phyloP scores from a whole-genome alignment of 805 yeast genomes.

The Saccharomyces paradoxus region DNA sequence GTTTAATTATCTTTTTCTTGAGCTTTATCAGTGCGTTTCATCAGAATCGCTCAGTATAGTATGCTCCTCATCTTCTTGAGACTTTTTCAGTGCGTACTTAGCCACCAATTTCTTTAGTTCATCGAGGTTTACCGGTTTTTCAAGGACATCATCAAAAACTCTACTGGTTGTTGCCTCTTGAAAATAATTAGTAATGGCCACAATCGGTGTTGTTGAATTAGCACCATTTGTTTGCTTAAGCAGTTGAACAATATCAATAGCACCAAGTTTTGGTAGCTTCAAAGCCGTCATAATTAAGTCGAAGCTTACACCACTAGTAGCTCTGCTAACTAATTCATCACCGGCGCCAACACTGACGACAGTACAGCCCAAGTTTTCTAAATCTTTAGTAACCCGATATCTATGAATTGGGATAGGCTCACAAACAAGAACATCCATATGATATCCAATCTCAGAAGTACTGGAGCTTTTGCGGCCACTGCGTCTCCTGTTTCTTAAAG shows the following conservation, averaged over 20 bases:
- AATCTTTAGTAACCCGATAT: conserved; percentile 51
- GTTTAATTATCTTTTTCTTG: neutral
- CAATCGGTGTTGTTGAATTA: conserved; percentile 69
- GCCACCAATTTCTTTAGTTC: conserved; percentile 23
- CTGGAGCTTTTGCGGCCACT: conserved; percentile 24
- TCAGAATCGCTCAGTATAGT: conserved; percentile 29
- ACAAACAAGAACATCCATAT: conserved; percentile 66
- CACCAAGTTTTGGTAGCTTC: conserved; percentile 56
- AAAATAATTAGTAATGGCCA: conserved; percentile 65
- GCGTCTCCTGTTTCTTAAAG: conserved; percentile 23
- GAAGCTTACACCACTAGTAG: conserved; percentile 75
- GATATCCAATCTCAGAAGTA: conserved; percentile 16
- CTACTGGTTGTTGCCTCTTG: conserved; percentile 52
- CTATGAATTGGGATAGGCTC: conserved; percentile 82
- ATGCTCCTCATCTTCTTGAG: conserved; percentile 27
- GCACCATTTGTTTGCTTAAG: conserved; percentile 66
- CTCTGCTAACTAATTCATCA: conserved; percentile 72
- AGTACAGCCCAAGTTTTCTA: conserved; percentile 67
- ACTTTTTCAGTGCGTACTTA: conserved; percentile 26
- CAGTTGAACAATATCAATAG: conserved; percentile 68
- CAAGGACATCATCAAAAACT: conserved; percentile 59
- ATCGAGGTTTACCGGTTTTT: conserved; percentile 48
- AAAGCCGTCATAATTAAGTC: conserved; percentile 76
- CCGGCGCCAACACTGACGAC: conserved; percentile 73
- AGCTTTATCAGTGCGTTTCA: neutral